Base-by-base conservation (phyloP, 345 rosid genomes). In the Brassica cretica region DNA sequence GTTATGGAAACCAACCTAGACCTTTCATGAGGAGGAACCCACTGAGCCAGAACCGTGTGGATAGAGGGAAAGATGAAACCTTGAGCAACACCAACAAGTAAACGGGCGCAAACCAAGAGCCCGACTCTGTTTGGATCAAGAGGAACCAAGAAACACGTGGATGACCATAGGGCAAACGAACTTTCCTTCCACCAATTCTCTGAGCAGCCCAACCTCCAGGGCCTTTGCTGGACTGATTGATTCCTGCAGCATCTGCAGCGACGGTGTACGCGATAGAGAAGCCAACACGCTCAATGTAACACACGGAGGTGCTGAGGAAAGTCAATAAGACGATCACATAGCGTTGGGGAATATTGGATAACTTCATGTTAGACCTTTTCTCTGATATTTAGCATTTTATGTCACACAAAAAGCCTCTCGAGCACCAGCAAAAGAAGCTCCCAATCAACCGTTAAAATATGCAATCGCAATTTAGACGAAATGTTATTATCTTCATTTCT, bases 181-280 rank as follows among this genome's bases (percentile, higher is more conserved):
- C 91, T 74, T 84, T 91, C 74, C 96, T 87, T 74, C 98, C 98
- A 15, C 97, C 98, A 0, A 93, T 81, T 78, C 80, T 93, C 84
- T 95, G 98, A 73, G 98, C 99, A 3, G 93, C 99, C 98, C 96
- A 95, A 71, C 99, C 99, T 70, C 97, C 94, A 46, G 99, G 97
- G 46, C 98, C 98, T 86, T 95, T 95, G 70, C 96, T 90, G 15
- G 98, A 91, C 74, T 95, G 97, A 77, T 88, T 90, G 66, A 92
- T 88, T 0, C 97, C 95, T 30, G 90, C 91, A 70, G 90, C 94
- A 84, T 94, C 98, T 7, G 98, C 97, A 19, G 98, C 97, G 41
- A 84, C 85, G 0, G 98, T 92, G 72, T 94, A 94, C 1, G 98
- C 97, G 74, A 94, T 91, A n/a, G 99, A 95, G 86, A 93, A 95